A percentile compares a stretch with the other conserved stretches of the same genome.
phyloP scores from a whole-genome alignment of 495 filamentous ascomycete species.

The Polyplosphaeria fusca region DNA sequence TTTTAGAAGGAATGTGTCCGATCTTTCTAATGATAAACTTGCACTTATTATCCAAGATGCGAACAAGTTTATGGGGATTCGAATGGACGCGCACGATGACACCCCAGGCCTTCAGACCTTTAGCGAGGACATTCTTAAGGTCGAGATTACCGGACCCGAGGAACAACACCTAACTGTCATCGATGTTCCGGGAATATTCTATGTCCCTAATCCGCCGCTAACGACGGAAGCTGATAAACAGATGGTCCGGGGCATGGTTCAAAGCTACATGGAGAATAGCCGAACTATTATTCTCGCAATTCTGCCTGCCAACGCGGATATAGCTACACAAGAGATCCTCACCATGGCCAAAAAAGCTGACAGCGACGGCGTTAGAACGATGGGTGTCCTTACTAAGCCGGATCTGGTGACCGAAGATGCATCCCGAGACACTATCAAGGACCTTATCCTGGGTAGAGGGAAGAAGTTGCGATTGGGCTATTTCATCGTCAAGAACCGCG shows the following conservation, averaged over 20 bases:
- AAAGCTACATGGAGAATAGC: slow-evolving; percentile 18
- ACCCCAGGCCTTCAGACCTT: slow-evolving; percentile 18
- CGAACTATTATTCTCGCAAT: slow-evolving; percentile 65
- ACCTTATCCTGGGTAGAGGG: slow-evolving; percentile 48
- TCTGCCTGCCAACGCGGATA: slow-evolving; percentile 51
- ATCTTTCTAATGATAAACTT: slow-evolving; percentile 42
- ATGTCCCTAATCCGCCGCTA: neutral
- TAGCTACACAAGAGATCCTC: slow-evolving; percentile 52
- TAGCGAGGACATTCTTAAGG: slow-evolving; percentile 17
- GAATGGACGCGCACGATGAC: neutral
- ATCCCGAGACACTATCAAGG: slow-evolving; percentile 40
- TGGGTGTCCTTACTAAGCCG: slow-evolving; percentile 54
- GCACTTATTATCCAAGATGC: neutral
- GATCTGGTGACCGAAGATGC: slow-evolving; percentile 41
- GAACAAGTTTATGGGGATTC: slow-evolving; percentile 3
- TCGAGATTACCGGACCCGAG: slow-evolving; percentile 24
- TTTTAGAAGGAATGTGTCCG: slow-evolving; percentile 30
- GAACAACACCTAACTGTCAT: slow-evolving; percentile 19
- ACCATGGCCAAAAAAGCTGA: slow-evolving; percentile 46
- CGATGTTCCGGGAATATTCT: slow-evolving; percentile 24
- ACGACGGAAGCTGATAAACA: slow-evolving; percentile 9
- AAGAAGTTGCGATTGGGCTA: slow-evolving; percentile 52
- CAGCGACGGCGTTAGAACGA: slow-evolving; percentile 45
- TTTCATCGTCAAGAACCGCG: slow-evolving; percentile 55
- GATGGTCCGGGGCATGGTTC: slow-evolving; percentile 14